Evolutionary conservation across 2,329 filamentous ascomycete genomes (phyloP).

Genomic region (Cordyceps pruinosa): DNA sequence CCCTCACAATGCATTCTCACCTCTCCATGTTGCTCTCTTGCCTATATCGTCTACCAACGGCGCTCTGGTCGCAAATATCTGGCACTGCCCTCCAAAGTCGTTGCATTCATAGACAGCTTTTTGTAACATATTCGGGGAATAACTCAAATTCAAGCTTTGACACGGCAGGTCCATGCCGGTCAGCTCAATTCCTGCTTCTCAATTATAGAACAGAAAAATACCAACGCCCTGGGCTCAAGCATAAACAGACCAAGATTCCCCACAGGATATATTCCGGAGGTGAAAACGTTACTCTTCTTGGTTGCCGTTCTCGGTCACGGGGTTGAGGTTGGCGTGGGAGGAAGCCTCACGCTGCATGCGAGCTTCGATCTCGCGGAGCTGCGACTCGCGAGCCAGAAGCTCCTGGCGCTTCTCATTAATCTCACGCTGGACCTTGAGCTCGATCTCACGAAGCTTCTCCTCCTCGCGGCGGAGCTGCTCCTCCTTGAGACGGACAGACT

Average conservation of each 20-base stretch:
- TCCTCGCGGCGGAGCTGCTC: conserved; percentile 98
- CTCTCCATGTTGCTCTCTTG: conserved; percentile 2
- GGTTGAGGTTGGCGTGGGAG: conserved; percentile 40
- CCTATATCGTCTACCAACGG: conserved; percentile 3
- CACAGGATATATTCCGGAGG: conserved; percentile 2
- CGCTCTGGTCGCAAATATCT: conserved; percentile 1
- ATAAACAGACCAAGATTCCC: conserved; percentile 36
- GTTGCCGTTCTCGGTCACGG: conserved; percentile 31
- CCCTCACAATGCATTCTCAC: not conserved
- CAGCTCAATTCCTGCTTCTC: conserved; percentile 33
- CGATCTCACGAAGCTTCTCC: conserved; percentile 99
- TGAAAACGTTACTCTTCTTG: conserved; percentile 38
- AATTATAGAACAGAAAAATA: conserved; percentile 35
- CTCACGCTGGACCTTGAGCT: conserved; percentile 98
- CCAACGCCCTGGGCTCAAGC: conserved; percentile 38
- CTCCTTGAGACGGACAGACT: conserved; percentile 98
- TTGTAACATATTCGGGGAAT: conserved; percentile 25
- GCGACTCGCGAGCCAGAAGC: conserved; percentile 91
- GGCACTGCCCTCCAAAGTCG: conserved; percentile 22
- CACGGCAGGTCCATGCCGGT: conserved; percentile 32
- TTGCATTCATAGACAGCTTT: conserved; percentile 24
- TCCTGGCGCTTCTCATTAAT: conserved; percentile 99
- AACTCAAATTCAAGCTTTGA: conserved; percentile 30
- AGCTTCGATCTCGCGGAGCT: conserved; percentile 97
- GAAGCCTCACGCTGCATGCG: conserved; percentile 87